A percentile compares a stretch with the other conserved stretches of the same genome.
These are phyloP conservation scores for Exophiala mesophila DNA, from an alignment of 2,329 filamentous ascomycete genomes.

Conservation along the genomic window DNA sequence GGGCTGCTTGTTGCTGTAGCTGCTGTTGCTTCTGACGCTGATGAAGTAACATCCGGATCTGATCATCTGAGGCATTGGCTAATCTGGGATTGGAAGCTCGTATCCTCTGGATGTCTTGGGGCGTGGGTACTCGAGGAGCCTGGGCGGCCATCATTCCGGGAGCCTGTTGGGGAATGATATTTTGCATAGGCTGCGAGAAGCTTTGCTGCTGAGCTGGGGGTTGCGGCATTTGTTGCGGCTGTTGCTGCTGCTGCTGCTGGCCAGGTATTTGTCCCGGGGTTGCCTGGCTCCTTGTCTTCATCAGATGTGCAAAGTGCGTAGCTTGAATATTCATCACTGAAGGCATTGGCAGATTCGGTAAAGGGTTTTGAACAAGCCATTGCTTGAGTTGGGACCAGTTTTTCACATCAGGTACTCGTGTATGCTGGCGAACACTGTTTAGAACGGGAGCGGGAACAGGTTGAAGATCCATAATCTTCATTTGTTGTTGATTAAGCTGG, in stretches of 20 bases:
- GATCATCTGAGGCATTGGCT: conserved; percentile 16
- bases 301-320: conserved; percentile 19
- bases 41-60: conserved; percentile 21
- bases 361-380: conserved; percentile 20
- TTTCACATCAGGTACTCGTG: conserved; percentile 16
- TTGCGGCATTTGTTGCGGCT: conserved; percentile 9
- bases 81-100: conserved; percentile 19
- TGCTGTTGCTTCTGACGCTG: conserved; percentile 16
- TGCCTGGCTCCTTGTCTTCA: conserved; percentile 19
- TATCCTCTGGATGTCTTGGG: conserved; percentile 17
- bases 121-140: conserved; percentile 12
- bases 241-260: conserved; percentile 7
- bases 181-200: conserved; percentile 8
- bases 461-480: conserved; percentile 24
- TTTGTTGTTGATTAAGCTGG: conserved; percentile 20
- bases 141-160: conserved; percentile 10
- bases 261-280: conserved; percentile 14
- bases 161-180: conserved; percentile 3
- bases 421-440: conserved; percentile 18
- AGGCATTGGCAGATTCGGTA: conserved; percentile 16
- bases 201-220: conserved; percentile 11
- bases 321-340: conserved; percentile 22
- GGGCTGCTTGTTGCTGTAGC: conserved; percentile 17
- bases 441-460: conserved; percentile 17
- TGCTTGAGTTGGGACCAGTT: conserved; percentile 24